Evolutionary conservation across 768 basidiomycete genomes (phyloP).

Genomic region (Coprinellus micaceus): DNA sequence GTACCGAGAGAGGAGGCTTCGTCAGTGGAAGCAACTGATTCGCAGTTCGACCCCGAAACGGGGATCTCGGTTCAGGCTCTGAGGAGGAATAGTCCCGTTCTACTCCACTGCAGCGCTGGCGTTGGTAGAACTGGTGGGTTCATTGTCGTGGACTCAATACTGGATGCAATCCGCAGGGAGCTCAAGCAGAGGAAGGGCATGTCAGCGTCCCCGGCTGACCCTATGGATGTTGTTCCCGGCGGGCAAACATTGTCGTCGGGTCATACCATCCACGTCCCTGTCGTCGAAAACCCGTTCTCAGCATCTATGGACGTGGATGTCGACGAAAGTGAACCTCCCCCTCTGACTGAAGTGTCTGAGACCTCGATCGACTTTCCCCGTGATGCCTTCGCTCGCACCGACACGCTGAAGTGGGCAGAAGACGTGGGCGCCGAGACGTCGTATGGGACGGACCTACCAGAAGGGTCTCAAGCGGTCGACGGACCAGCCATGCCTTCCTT

Average conservation of each 20-base stretch:
- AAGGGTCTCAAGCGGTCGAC: too few relatives aligned
- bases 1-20: conserved; percentile 19
- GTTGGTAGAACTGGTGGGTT: conserved; percentile 94
- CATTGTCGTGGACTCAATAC: conserved; percentile 83
- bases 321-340: conserved; percentile 15
- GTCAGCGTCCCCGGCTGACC: not conserved
- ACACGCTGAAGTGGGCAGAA: conserved; percentile 47
- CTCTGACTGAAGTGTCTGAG: conserved; percentile 13
- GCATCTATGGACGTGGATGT: conserved; percentile 20
- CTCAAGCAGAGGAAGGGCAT: conserved; percentile 25
- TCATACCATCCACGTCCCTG: conserved; percentile 29
- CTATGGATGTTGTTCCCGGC: not conserved
- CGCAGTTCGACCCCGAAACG: conserved; percentile 38
- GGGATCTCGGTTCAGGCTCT: conserved; percentile 55
- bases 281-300: conserved; percentile 14
- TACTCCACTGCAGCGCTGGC: conserved; percentile 91
- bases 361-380: conserved; percentile 2
- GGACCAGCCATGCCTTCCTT: not conserved
- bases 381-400: conserved; percentile 4
- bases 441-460: not conserved
- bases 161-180: conserved; percentile 68
- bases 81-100: conserved; percentile 52
- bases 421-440: conserved; percentile 14
- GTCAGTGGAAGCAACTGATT: not conserved
- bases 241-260: conserved; percentile 2